Evolutionary conservation across 108 stramenopile species (phyloP).

Genomic region (Ochromonas danica): DNA sequence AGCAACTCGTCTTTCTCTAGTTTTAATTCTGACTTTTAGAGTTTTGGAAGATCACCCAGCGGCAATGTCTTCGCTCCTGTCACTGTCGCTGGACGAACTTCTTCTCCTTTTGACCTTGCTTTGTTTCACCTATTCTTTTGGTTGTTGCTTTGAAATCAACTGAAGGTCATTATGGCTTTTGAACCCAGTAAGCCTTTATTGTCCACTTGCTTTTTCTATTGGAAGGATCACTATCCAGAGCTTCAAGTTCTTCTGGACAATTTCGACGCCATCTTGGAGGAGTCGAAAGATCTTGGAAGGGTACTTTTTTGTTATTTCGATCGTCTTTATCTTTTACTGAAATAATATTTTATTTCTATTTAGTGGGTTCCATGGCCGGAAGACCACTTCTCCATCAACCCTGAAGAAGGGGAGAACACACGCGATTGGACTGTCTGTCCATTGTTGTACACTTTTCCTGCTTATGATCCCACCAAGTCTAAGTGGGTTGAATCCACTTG

Average conservation of each 20-base stretch:
- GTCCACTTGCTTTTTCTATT: conserved; percentile 26
- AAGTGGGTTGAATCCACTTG: conserved; percentile 74
- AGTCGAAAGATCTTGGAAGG: conserved; percentile 37
- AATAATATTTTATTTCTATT: conserved; percentile 44
- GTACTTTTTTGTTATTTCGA: not conserved
- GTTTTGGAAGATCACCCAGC: too few relatives aligned
- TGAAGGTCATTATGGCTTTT: too few relatives aligned
- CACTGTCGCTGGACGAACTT: too few relatives aligned
- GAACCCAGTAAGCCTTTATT: too few relatives aligned
- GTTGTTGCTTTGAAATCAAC: too few relatives aligned
- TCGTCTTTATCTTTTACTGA: not conserved
- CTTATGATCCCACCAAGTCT: conserved; percentile 61
- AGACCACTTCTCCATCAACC: conserved; percentile 64
- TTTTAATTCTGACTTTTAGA: too few relatives aligned
- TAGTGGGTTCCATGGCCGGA: conserved; percentile 91
- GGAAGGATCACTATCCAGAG: conserved; percentile 45
- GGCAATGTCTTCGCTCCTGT: too few relatives aligned
- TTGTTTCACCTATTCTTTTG: too few relatives aligned
- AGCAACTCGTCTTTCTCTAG: too few relatives aligned
- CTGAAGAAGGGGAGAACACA: conserved; percentile 43
- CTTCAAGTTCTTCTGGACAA: conserved; percentile 36
- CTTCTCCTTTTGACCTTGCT: too few relatives aligned
- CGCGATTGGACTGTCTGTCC: conserved; percentile 85
- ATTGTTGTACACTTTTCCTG: conserved; percentile 86
- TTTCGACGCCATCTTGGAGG: conserved; percentile 38